Base-by-base conservation (phyloP, 495 filamentous ascomycete genomes). In the Annulohypoxylon stygium region DNA sequence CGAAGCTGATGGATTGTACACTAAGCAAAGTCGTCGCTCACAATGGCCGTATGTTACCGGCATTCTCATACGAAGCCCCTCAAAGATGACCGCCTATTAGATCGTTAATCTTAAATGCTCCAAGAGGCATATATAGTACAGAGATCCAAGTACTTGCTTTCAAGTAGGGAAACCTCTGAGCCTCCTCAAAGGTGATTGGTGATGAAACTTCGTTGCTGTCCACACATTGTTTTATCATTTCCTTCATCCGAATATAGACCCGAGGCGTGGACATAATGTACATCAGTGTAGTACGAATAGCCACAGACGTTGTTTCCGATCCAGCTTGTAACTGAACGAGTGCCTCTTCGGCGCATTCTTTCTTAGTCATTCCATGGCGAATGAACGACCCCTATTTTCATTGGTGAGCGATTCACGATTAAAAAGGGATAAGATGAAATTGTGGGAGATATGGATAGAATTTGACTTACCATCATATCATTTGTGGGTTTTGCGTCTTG, bases 221-320 rank as follows among this genome's bases (percentile, higher is more conserved):
- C 34, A 76, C 73, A 20, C 79, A 80, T 7, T 68, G 55, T 36
- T 85, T 84, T 41, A 91, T 87, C 68, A 90, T 87, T 1, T 74
- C 75, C 81, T 88, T 83, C 67, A 92, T 82, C 51, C 82, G 83
- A n/a, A 79, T 74, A 65, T 88, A 89, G 1, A 83, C 79, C 0
- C 71, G 64, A 2, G 80, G 78, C 53, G 86, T 77, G 4, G 79
- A 75, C 34, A 89, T 74, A 23, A 91, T 76, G 69, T 87, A 86
- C 37, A 86, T 78, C 41, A 92, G 78, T 54, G 90, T 81, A 3
- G 81, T 82, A 41, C 86, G 85, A 75, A 92, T 85, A 16, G 86
- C 83, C 2, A 86, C 88, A 0, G 88, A 88, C 0, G 88, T 90
- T 1, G 89, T 90, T 65, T 92, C 90, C 9, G 86, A 86, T 5